Conservation (phyloP, 2,329 filamentous ascomycete genomes). For the Exserohilum rostratum region DNA sequence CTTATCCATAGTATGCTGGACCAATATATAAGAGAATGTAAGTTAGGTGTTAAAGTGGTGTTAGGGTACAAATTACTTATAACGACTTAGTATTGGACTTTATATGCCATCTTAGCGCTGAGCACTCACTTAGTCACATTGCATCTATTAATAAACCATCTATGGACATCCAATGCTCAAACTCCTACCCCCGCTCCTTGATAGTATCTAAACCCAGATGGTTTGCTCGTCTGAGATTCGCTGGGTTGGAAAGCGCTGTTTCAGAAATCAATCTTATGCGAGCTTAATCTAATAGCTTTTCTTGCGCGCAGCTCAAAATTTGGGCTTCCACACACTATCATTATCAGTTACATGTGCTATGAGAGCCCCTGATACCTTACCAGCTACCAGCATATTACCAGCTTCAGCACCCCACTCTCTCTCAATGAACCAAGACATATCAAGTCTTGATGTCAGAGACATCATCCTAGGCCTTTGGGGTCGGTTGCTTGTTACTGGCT, state of each 20-base stretch:
- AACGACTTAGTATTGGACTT: too few species aligned
- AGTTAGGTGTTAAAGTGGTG: too few species aligned
- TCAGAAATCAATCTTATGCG: neutral
- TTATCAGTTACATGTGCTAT: too few species aligned
- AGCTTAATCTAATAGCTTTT: neutral
- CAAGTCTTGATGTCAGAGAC: neutral
- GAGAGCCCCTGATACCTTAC: neutral
- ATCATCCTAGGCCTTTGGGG: too few species aligned
- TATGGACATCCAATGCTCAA: too few species aligned
- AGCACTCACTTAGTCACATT: too few species aligned
- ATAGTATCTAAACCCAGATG: neutral
- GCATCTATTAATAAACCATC: neutral
- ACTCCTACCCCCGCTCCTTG: too few species aligned
- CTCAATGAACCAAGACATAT: conserved; percentile 9
- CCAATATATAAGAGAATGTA: too few species aligned
- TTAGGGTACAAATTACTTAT: too few species aligned
- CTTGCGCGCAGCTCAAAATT: conserved; percentile 4
- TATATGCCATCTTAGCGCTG: too few species aligned
- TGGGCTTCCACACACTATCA: conserved; percentile 3
- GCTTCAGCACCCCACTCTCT: conserved; percentile 5
- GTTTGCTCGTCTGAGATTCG: neutral
- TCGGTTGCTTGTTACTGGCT: too few species aligned
- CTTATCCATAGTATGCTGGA: too few species aligned
- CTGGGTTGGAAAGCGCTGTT: neutral
- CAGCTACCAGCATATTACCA: conserved; percentile 10